Evolutionary conservation across 352 stramenopile genomes (phyloP).

Genomic region (Aphanomyces stellatus): DNA sequence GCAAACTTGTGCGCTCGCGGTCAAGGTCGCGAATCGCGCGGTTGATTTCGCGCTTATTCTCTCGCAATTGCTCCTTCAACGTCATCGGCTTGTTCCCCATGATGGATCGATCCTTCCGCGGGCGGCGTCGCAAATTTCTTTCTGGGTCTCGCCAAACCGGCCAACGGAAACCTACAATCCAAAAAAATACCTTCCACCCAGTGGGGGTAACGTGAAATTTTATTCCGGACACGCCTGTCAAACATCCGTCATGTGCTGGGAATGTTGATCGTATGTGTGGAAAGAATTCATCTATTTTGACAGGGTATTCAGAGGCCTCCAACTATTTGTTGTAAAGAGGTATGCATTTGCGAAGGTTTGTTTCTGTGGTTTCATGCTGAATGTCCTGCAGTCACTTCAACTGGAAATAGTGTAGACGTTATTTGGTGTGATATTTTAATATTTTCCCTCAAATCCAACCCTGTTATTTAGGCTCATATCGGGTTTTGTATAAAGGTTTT

Average conservation of each 20-base stretch:
- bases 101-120: no score
- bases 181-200: no score
- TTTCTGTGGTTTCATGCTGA: not conserved
- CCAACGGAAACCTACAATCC: no score
- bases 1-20: slow-evolving; percentile 87
- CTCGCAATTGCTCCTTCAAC: slow-evolving; percentile 86
- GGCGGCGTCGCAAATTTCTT: not conserved
- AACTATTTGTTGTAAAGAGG: not conserved
- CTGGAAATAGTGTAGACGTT: not conserved
- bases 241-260: not conserved
- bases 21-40: slow-evolving; percentile 94
- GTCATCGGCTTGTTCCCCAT: slow-evolving; percentile 85
- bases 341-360: not conserved
- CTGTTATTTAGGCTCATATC: not conserved
- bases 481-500: not conserved
- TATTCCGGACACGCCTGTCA: not conserved
- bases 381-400: slow-evolving; percentile 9
- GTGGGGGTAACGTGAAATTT: no score
- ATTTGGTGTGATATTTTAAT: not conserved
- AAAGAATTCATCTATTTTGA: not conserved
- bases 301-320: not conserved
- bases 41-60: slow-evolving; percentile 98
- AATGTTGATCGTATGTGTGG: not conserved
- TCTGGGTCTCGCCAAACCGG: not conserved
- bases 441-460: not conserved